A percentile compares a stretch with the other conserved stretches of the same genome.
Evolutionary conservation across 1,284 basidiomycete genomes (phyloP).

Genomic region (Peniophora sp.): DNA sequence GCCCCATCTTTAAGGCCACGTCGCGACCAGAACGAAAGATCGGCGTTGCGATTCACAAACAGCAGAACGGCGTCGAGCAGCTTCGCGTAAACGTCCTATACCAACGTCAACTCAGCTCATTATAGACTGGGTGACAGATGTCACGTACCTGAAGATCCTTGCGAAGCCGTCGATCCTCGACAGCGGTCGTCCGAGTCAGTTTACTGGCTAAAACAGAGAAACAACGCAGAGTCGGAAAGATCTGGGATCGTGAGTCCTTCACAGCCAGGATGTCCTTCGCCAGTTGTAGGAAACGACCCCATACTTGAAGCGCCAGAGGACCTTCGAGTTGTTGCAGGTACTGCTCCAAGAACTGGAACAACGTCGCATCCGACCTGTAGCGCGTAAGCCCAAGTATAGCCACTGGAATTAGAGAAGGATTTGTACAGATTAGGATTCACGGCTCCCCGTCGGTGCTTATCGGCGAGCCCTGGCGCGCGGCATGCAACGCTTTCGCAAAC

Average conservation of each 20-base stretch:
- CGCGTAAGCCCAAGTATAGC: conserved; percentile 1
- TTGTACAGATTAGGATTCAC: conserved; percentile 63
- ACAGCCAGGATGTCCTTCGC: conserved; percentile 71
- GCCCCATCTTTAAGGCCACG: conserved; percentile 52
- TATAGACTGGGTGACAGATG: too few species aligned
- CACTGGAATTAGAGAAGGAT: not conserved
- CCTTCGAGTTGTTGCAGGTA: conserved; percentile 85
- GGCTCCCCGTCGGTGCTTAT: conserved; percentile 49
- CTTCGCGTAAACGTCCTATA: conserved; percentile 77
- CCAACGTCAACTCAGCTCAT: too few species aligned
- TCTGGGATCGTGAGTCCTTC: conserved; percentile 59
- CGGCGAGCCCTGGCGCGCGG: conserved; percentile 44
- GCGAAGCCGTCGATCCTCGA: conserved; percentile 85
- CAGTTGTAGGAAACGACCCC: conserved; percentile 74
- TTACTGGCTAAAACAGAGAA: conserved; percentile 78
- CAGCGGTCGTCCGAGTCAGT: conserved; percentile 78
- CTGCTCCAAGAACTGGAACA: conserved; percentile 84
- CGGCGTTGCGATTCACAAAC: conserved; percentile 60
- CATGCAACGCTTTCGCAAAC: conserved; percentile 76
- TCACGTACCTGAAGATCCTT: conserved; percentile 80
- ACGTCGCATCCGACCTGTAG: conserved; percentile 51
- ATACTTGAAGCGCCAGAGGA: conserved; percentile 86
- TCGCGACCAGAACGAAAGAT: conserved; percentile 75
- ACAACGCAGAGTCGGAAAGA: conserved; percentile 71
- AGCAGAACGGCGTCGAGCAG: conserved; percentile 80